Evolutionary conservation across 1,139 yeast species (phyloP).

Genomic region (Yamadazyma membranifaciens): DNA sequence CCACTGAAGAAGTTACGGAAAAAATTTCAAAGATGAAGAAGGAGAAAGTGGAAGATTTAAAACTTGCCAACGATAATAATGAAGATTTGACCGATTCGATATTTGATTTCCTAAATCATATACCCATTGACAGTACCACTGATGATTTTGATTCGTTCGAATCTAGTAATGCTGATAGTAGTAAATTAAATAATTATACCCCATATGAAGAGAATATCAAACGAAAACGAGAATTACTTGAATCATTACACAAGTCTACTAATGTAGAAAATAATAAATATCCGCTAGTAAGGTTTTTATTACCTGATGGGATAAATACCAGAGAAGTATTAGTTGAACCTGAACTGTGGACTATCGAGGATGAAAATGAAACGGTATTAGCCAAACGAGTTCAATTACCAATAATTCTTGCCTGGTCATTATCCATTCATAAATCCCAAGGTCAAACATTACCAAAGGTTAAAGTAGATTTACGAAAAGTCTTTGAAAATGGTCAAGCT

Average conservation of each 20-base stretch:
- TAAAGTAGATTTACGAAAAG: slow-evolving; percentile 70
- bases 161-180: slow-evolving; percentile 6
- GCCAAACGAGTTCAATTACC: slow-evolving; percentile 63
- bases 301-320: slow-evolving; percentile 63
- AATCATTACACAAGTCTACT: slow-evolving; percentile 15
- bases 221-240: slow-evolving; percentile 21
- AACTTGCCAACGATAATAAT: slow-evolving; percentile 1
- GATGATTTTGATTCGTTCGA: slow-evolving; percentile 9
- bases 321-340: slow-evolving; percentile 59
- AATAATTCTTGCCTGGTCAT: slow-evolving; percentile 87
- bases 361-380: slow-evolving; percentile 29
- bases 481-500: slow-evolving; percentile 93
- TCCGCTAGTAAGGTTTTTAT: slow-evolving; percentile 76
- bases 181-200: not conserved
- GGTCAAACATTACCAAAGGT: slow-evolving; percentile 90
- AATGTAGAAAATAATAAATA: slow-evolving; percentile 33
- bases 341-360: slow-evolving; percentile 44
- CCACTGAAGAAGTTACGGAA: slow-evolving; percentile 17
- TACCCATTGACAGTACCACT: too few relatives aligned
- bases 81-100: slow-evolving; percentile 22
- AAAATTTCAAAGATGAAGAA: slow-evolving; percentile 8
- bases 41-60: slow-evolving; percentile 7
- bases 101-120: slow-evolving; percentile 18
- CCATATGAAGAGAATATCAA: slow-evolving; percentile 15
- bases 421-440: slow-evolving; percentile 93